Conservation (phyloP, 2,329 filamentous ascomycete genomes). For the Fusarium caatingaense region DNA sequence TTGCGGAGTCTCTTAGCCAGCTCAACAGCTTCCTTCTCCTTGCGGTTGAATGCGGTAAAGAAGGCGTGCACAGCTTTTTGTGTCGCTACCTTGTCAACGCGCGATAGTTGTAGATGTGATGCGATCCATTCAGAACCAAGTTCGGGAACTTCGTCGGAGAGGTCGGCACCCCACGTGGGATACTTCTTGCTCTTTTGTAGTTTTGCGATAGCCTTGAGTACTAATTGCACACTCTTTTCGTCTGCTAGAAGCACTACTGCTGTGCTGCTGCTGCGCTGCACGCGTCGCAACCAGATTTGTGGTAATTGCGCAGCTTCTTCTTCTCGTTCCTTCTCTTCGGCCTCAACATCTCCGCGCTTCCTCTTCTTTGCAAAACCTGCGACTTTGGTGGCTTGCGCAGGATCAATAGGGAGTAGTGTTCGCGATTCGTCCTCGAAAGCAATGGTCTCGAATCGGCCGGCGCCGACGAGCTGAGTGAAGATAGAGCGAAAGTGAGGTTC, state of each 20-base stretch:
- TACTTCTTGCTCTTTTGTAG: slow-evolving; percentile 68
- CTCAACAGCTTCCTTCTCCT: slow-evolving; percentile 71
- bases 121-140: slow-evolving; percentile 71
- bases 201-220: slow-evolving; percentile 79
- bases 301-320: slow-evolving; percentile 74
- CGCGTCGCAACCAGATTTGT: slow-evolving; percentile 75
- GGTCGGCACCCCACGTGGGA: slow-evolving; percentile 75
- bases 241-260: slow-evolving; percentile 89
- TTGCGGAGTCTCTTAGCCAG: slow-evolving; percentile 74
- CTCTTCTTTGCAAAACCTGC: slow-evolving; percentile 55
- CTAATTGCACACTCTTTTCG: slow-evolving; percentile 78
- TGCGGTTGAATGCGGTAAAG: slow-evolving; percentile 83
- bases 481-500: slow-evolving; percentile 79
- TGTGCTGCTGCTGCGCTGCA: slow-evolving; percentile 80
- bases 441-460: slow-evolving; percentile 81
- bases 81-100: slow-evolving; percentile 74
- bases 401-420: slow-evolving; percentile 55
- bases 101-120: slow-evolving; percentile 76
- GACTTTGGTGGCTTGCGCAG: slow-evolving; percentile 59
- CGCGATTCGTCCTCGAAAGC: slow-evolving; percentile 75
- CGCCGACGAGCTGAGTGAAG: slow-evolving; percentile 79
- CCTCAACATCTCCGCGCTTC: slow-evolving; percentile 62
- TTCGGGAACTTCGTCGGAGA: slow-evolving; percentile 65
- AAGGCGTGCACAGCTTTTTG: slow-evolving; percentile 83
- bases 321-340: slow-evolving; percentile 64